Evolutionary conservation across 768 basidiomycete species (phyloP).

Genomic region (Boletus barrowsii): DNA sequence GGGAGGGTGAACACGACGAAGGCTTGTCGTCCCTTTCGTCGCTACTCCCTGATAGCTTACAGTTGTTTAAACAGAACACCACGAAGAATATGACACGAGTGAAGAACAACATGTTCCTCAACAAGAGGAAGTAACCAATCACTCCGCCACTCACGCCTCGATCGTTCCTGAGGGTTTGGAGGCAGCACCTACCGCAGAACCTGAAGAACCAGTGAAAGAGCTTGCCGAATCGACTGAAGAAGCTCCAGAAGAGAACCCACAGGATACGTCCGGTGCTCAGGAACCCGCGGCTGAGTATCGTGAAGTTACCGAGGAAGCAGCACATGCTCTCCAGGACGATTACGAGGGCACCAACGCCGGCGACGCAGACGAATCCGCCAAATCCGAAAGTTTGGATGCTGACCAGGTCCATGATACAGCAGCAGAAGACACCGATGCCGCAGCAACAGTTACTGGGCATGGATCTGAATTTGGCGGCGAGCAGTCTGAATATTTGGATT

Average conservation of each 20-base stretch:
- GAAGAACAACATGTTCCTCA: constrained; percentile 7
- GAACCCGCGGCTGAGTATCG: constrained; percentile 18
- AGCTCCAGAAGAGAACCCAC: constrained; percentile 6
- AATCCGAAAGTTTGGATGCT: constrained; percentile 25
- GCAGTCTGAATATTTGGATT: constrained; percentile 33
- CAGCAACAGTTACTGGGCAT: constrained; percentile 4
- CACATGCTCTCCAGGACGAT: constrained; percentile 16
- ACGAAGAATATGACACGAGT: constrained; percentile 6
- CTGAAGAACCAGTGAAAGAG: constrained; percentile 4
- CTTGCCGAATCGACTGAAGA: constrained; percentile 5
- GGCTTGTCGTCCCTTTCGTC: constrained; percentile 9
- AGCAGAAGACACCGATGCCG: constrained; percentile 23
- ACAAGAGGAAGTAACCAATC: constrained; percentile 1
- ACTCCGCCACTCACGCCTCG: not conserved
- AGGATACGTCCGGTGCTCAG: constrained; percentile 1
- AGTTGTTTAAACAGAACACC: constrained; percentile 9
- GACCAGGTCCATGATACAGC: constrained; percentile 26
- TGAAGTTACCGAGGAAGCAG: constrained; percentile 11
- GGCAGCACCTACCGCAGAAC: not conserved
- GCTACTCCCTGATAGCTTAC: not conserved
- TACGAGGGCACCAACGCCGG: constrained; percentile 16
- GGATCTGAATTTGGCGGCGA: constrained; percentile 27
- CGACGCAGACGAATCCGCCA: constrained; percentile 17
- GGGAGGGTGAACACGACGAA: constrained; percentile 18
- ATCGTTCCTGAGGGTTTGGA: constrained; percentile 1